Conservation (phyloP, 345 rosid genomes). For the Adansonia digitata region DNA sequence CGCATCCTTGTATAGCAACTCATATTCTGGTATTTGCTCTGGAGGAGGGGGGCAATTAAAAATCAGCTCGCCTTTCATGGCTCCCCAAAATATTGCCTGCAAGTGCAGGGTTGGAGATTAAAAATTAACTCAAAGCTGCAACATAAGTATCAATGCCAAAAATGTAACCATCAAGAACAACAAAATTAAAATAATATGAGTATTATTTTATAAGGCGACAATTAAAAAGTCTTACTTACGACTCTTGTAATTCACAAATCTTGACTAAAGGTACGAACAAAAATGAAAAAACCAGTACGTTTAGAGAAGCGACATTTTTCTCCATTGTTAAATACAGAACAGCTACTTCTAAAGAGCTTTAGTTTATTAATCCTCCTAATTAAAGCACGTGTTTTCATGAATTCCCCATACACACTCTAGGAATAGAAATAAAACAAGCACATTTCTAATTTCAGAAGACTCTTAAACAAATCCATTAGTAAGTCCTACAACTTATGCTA, state of each 20-base stretch:
- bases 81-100: conserved; percentile 83
- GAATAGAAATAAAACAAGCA: neutral
- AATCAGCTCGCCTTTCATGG: conserved; percentile 91
- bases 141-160: neutral
- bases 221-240: neutral
- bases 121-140: neutral
- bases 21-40: conserved; percentile 73
- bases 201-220: too few species aligned
- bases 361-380: too few species aligned
- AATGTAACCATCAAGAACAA: neutral
- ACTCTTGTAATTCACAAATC: too few species aligned
- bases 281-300: too few species aligned
- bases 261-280: too few species aligned
- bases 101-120: neutral
- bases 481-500: neutral
- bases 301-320: too few species aligned
- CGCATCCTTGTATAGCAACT: conserved; percentile 64
- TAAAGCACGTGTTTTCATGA: neutral
- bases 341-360: too few species aligned
- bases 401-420: neutral
- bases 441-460: neutral
- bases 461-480: too few species aligned
- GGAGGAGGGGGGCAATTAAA: conserved; percentile 71
- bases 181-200: neutral
- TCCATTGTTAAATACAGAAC: too few species aligned